Evolutionary conservation across 179 eudicot species (phyloP).

Genomic region (Sideroxylon spinosum): DNA sequence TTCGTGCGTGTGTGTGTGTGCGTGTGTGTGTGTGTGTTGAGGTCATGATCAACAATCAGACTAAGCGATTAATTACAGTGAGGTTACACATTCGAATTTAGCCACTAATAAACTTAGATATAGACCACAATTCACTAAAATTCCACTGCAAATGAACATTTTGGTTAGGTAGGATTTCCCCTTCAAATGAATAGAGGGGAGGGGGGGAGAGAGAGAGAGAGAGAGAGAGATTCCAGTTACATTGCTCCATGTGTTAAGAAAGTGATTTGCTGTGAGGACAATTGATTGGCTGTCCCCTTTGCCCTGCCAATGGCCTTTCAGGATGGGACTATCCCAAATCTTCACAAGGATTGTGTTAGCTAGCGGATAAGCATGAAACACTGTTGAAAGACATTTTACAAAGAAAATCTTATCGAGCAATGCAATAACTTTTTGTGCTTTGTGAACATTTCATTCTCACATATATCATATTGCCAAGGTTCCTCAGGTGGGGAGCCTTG

Average conservation of each 20-base stretch:
- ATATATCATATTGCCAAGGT: conserved; percentile 1
- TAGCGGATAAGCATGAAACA: conserved; percentile 14
- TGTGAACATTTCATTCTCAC: conserved; percentile 14
- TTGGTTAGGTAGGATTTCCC: background rate
- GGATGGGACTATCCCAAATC: conserved; percentile 12
- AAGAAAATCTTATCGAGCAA: conserved; percentile 23
- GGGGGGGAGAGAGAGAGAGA: conserved; percentile 11
- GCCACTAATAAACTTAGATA: background rate
- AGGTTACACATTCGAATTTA: background rate
- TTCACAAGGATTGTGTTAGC: conserved; percentile 20
- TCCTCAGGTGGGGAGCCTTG: conserved; percentile 18
- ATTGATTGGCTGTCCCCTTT: conserved; percentile 12
- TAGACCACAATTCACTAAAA: conserved; percentile 11
- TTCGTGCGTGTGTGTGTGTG: background rate
- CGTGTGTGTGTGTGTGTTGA: background rate
- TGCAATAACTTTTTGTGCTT: conserved; percentile 21
- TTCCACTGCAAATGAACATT: background rate
- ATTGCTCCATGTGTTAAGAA: background rate
- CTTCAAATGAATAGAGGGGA: background rate
- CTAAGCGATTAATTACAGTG: background rate
- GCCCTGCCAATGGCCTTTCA: background rate
- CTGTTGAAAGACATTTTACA: background rate
- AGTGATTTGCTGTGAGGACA: background rate
- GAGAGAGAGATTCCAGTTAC: conserved; percentile 15
- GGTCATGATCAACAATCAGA: background rate